Conservation (phyloP, 2,329 filamentous ascomycete genomes). For the Aureobasidium pullulans region DNA sequence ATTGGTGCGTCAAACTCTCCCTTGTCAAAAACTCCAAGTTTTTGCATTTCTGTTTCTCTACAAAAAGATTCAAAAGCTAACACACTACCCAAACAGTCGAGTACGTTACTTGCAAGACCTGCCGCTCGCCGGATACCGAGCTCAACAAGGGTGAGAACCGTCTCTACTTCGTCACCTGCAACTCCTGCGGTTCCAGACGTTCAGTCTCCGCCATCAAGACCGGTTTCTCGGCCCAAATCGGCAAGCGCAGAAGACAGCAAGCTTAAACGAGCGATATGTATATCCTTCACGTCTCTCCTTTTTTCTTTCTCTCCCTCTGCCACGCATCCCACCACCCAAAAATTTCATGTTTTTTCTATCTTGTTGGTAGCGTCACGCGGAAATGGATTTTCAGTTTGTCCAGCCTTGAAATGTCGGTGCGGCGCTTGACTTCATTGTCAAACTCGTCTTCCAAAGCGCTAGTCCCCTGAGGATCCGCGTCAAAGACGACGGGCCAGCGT, state of each 20-base stretch:
- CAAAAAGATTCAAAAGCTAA: conserved; percentile 19
- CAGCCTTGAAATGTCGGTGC: conserved; percentile 7
- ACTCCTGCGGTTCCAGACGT: conserved; percentile 59
- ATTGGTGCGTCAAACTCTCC: conserved; percentile 57
- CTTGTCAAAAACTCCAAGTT: neutral
- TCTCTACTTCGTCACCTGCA: conserved; percentile 98
- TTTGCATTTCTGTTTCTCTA: neutral
- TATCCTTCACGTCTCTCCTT: neutral
- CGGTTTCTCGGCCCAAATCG: conserved; percentile 98
- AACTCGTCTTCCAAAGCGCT: neutral
- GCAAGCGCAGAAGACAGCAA: conserved; percentile 94
- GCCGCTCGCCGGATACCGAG: conserved; percentile 87
- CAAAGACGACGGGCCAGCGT: neutral
- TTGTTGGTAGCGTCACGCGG: neutral
- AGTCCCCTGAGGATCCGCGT: neutral
- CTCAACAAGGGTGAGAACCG: conserved; percentile 99
- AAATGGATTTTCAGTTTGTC: conserved; percentile 10
- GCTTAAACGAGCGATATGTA: conserved; percentile 46
- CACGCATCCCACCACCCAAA: neutral
- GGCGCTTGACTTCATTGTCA: neutral
- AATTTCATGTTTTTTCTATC: neutral
- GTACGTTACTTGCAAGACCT: conserved; percentile 99
- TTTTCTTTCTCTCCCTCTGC: neutral
- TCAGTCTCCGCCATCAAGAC: conserved; percentile 98
- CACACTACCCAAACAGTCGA: conserved; percentile 52